Conservation (phyloP, 2,329 filamentous ascomycete genomes). For the Microdochium paspali region DNA sequence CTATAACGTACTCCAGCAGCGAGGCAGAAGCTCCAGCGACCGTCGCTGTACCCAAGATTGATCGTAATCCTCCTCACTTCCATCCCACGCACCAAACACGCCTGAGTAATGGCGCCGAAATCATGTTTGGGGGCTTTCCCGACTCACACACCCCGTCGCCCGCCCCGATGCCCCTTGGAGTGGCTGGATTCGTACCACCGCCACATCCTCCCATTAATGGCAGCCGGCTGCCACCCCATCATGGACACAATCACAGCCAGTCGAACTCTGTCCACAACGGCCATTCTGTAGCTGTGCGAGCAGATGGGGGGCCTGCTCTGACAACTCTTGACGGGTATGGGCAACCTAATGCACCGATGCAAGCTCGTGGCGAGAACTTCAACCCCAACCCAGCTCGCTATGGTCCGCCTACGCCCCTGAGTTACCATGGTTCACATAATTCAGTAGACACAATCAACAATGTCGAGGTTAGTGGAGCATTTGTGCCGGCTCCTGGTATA, state of each 20-base stretch:
- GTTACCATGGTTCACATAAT: conserved; percentile 52
- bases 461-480: not conserved
- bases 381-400: conserved; percentile 26
- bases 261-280: conserved; percentile 15
- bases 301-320: conserved; percentile 12
- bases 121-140: conserved; percentile 45
- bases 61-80: not conserved
- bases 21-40: not conserved
- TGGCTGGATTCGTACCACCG: conserved; percentile 30
- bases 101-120: conserved; percentile 39
- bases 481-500: not conserved
- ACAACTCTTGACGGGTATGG: conserved; percentile 15
- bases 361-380: conserved; percentile 20
- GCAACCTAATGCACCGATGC: conserved; percentile 11
- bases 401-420: conserved; percentile 48
- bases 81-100: conserved; percentile 37
- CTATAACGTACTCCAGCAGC: not conserved
- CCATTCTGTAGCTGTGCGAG: conserved; percentile 14
- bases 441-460: conserved; percentile 30
- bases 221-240: conserved; percentile 5
- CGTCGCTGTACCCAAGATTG: conserved; percentile 5
- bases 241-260: conserved; percentile 13
- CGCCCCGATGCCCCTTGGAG: conserved; percentile 26
- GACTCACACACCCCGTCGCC: conserved; percentile 51
- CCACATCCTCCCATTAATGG: conserved; percentile 5